These are phyloP conservation scores for Sarocladium oryzae DNA, from an alignment of 2,329 filamentous ascomycete genomes.

Conservation along the genomic window DNA sequence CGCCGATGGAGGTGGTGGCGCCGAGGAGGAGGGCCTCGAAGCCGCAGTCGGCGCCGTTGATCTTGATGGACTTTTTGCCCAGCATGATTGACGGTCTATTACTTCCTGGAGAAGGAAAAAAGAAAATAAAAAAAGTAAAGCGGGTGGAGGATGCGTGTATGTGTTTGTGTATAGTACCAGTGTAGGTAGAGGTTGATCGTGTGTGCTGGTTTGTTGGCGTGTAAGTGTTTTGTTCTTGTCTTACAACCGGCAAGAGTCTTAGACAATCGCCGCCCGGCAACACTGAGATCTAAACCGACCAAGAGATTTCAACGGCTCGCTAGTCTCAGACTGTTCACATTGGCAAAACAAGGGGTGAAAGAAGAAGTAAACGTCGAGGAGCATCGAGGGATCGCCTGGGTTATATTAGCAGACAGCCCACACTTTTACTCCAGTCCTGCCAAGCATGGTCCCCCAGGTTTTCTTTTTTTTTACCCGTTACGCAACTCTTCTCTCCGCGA, in stretches of 20 bases:
- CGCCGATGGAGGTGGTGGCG: constrained; percentile 49
- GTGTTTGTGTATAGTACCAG: not conserved
- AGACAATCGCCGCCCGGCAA: not conserved
- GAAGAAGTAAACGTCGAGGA: not conserved
- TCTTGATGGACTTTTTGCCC: constrained; percentile 30
- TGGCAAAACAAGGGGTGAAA: not conserved
- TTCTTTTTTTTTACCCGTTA: too few species aligned
- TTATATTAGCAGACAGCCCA: not conserved
- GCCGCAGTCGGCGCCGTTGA: constrained; percentile 37
- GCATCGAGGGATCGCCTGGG: not conserved
- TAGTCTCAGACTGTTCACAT: not conserved
- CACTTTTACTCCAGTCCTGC: not conserved
- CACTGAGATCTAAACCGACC: not conserved
- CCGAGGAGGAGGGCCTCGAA: constrained; percentile 37
- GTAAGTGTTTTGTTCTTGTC: constrained; percentile 3
- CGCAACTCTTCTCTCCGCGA: too few species aligned
- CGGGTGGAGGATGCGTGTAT: not conserved
- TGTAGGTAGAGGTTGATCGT: too few species aligned
- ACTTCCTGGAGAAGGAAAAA: not conserved
- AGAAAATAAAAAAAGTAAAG: too few species aligned
- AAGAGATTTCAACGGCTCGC: not conserved
- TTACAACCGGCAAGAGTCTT: not conserved
- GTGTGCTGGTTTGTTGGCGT: too few species aligned
- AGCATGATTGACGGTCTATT: constrained; percentile 16
- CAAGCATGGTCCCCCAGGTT: constrained; percentile 7